These are phyloP conservation scores for Penicillium odoratum DNA, from an alignment of 495 filamentous ascomycete genomes.

Conservation along the genomic window DNA sequence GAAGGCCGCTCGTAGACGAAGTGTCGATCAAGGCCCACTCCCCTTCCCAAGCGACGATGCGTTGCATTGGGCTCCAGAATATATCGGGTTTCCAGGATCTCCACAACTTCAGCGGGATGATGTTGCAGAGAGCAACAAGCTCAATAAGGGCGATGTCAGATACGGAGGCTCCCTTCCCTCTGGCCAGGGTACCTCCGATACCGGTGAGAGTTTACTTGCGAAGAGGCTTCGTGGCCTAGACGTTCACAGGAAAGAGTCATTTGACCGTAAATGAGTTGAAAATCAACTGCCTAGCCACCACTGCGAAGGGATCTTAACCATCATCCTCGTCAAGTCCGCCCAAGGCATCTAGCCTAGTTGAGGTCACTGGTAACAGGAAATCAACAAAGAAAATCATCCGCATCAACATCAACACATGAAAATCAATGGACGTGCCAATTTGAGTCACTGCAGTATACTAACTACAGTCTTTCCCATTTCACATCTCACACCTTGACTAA, in stretches of 20 bases:
- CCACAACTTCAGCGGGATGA: constrained; percentile 6
- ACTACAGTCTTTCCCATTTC: neutral
- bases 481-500: neutral
- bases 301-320: neutral
- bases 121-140: constrained; percentile 57
- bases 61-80: constrained; percentile 29
- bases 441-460: neutral
- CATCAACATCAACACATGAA: neutral
- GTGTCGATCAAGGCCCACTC: constrained; percentile 51
- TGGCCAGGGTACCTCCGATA: constrained; percentile 36
- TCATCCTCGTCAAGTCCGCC: neutral
- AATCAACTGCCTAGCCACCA: neutral
- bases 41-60: constrained; percentile 13
- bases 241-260: constrained; percentile 34
- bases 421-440: neutral
- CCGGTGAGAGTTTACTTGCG: constrained; percentile 55
- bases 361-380: neutral
- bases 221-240: constrained; percentile 53
- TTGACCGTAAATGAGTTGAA: constrained; percentile 16
- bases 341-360: neutral
- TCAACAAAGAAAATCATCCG: neutral
- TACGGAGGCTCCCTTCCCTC: constrained; percentile 59
- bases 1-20: constrained; percentile 56
- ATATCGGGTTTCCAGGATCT: constrained; percentile 18
- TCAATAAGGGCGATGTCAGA: constrained; percentile 64